These are phyloP conservation scores for Aspergillus calidoustus DNA, from an alignment of 2,329 filamentous ascomycete genomes.

Conservation along the genomic window DNA sequence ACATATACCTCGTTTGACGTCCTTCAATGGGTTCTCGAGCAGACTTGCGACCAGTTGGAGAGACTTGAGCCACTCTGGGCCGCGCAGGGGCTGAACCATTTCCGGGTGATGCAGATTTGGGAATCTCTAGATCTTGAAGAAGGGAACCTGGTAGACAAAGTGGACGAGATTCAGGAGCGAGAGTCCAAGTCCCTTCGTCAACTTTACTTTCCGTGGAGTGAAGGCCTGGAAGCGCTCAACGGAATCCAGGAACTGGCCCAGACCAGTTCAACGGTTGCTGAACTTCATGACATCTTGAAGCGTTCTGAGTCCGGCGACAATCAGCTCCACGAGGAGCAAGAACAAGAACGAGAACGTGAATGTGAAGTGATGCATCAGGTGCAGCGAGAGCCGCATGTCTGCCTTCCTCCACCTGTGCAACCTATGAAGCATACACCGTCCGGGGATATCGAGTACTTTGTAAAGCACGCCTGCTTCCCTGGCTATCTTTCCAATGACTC, in stretches of 20 bases:
- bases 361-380: constrained; percentile 31
- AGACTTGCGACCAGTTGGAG: constrained; percentile 58
- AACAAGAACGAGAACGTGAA: constrained; percentile 64
- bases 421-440: constrained; percentile 38
- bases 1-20: constrained; percentile 60
- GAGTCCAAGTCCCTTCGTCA: constrained; percentile 56
- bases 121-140: neutral
- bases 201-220: constrained; percentile 18
- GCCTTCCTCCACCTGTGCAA: constrained; percentile 49
- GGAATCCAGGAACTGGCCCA: neutral
- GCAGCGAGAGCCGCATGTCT: constrained; percentile 62
- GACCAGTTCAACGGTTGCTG: neutral
- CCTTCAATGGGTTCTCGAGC: constrained; percentile 61
- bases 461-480: constrained; percentile 7
- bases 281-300: constrained; percentile 10
- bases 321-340: constrained; percentile 68
- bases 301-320: constrained; percentile 42
- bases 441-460: constrained; percentile 15
- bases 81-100: constrained; percentile 59
- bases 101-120: constrained; percentile 48
- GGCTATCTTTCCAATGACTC: neutral
- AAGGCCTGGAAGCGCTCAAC: neutral
- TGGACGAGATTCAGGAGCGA: constrained; percentile 62
- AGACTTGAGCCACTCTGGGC: constrained; percentile 64
- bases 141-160: constrained; percentile 45